phyloP scores from a whole-genome alignment of 805 yeast species.

The Brettanomyces anomalus region DNA sequence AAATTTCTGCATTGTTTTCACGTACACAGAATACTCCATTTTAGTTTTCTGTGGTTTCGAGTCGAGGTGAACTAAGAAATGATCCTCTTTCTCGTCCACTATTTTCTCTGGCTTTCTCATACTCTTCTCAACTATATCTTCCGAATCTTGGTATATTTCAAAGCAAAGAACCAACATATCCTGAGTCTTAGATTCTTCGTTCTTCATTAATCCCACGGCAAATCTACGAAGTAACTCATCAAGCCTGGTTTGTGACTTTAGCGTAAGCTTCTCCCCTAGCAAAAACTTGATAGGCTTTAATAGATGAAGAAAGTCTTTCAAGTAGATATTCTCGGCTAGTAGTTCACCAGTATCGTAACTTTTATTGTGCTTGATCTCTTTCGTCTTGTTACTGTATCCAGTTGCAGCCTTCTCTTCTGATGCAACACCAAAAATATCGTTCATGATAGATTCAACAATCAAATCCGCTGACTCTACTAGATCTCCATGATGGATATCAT shows the following conservation, averaged over 20 bases:
- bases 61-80: constrained; percentile 66
- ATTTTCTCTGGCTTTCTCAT: constrained; percentile 9
- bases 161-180: constrained; percentile 64
- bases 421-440: constrained; percentile 83
- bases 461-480: constrained; percentile 54
- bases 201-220: constrained; percentile 70
- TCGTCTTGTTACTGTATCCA: constrained; percentile 76
- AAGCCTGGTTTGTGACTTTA: constrained; percentile 63
- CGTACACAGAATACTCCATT: constrained; percentile 45
- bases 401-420: constrained; percentile 94
- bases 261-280: constrained; percentile 52
- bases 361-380: constrained; percentile 83
- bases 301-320: constrained; percentile 47
- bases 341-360: constrained; percentile 84
- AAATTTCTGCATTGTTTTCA: constrained; percentile 61
- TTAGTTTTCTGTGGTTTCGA: constrained; percentile 48
- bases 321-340: constrained; percentile 52
- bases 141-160: constrained; percentile 56
- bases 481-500: constrained; percentile 52
- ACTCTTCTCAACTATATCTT: constrained; percentile 17
- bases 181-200: constrained; percentile 45
- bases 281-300: constrained; percentile 62
- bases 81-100: constrained; percentile 31
- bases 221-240: constrained; percentile 73
- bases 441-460: constrained; percentile 73